Evolutionary conservation across 768 basidiomycete species (phyloP), one percentile per base, ranked within the genome.

Genomic region (Lentinula lateritia): DNA sequence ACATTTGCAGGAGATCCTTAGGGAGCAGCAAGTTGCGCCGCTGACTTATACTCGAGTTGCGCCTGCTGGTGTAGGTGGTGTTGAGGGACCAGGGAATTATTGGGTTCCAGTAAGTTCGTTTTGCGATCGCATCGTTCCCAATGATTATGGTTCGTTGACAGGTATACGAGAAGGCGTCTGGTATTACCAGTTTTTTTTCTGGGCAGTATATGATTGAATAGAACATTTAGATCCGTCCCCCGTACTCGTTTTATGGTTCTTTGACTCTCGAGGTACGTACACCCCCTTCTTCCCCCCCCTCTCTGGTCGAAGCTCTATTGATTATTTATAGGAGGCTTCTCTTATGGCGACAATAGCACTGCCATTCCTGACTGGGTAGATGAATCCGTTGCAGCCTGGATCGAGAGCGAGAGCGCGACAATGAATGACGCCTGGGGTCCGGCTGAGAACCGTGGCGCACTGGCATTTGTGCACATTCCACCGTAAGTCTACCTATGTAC

Each of bases 381-480:
- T 66, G 71, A 73, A 5, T 78, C 79, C 4, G 86, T 90, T 8
- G 83, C 83, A 1, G 67, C 64, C 2, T 91, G 88, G 89, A 84
- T 89, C 23, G 66, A 75, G 61, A 68, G 66, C 5, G 86, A 89
- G 66, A 83, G 82, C 0, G 60, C 65, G 9, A 65, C 63, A 5
- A 89, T 89, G 87, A 74, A 87, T 54, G 63, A 61, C 3, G 76
- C 74, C 1, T 89, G 89, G 88, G 86, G 86, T 15, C 77, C 81
- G 3, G 70, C 78, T 0, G 76, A 79, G 16, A 71, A 67, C 1
- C 72, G 87, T 50, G 83, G 80, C 45, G 83, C 86, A 2, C 66
- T 91, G 6, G 89, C 83, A 0, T 91, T 90, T 66, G 87, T 90
- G 38, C 89, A 91, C 67, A 90, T 90, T 58, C 89, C 88, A 32